Percentiles rank a stretch among this genome's conserved stretches.
Evolutionary conservation across 306 rosid genomes (phyloP).

Genomic region (Pyrus bretschneideri): DNA sequence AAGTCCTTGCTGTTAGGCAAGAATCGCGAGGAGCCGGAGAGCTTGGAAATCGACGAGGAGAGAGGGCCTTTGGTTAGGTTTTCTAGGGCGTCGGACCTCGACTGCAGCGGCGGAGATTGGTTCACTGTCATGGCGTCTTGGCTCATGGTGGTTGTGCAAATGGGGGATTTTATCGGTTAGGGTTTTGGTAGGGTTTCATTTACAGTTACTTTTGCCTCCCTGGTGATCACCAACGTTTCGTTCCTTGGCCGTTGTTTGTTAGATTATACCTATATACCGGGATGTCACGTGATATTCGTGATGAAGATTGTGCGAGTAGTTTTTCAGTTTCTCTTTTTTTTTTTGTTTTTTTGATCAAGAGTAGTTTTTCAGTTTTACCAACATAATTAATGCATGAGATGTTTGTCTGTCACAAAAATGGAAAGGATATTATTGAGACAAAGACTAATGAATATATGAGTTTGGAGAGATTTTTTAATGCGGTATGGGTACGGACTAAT

Average conservation of each 20-base stretch:
- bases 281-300: neutral
- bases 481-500: no score
- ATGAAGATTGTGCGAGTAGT: neutral
- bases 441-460: no score
- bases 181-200: constrained; percentile 17
- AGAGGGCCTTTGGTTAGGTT: constrained; percentile 40
- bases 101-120: constrained; percentile 26
- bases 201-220: neutral
- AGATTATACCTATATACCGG: neutral
- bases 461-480: no score
- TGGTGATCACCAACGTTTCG: neutral
- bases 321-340: neutral
- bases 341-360: no score
- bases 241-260: neutral
- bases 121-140: constrained; percentile 40
- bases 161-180: neutral
- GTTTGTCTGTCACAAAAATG: neutral
- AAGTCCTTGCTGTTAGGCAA: constrained; percentile 62
- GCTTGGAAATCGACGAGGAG: constrained; percentile 47
- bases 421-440: neutral
- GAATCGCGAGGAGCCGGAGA: constrained; percentile 53
- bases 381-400: neutral
- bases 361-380: neutral
- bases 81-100: constrained; percentile 30
- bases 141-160: constrained; percentile 5